A percentile compares a stretch with the other conserved stretches of the same genome.
Conservation (phyloP, 2,329 filamentous ascomycete species). For the Fusarium brevicatenulatum region DNA sequence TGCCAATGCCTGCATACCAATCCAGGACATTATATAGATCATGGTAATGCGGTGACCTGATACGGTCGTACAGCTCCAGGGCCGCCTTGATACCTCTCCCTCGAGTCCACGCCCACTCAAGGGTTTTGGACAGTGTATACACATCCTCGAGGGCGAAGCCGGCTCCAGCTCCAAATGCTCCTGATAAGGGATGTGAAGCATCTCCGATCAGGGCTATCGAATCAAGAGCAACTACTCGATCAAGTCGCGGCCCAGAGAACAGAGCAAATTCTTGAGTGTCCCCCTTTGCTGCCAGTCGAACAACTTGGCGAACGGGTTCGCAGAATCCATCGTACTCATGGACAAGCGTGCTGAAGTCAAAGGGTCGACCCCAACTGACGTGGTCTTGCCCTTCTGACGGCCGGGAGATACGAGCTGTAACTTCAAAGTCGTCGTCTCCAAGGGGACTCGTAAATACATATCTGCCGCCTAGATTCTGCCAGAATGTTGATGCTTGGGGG, state of each 20-base stretch:
- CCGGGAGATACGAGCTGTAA: conserved; percentile 41
- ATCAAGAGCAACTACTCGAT: conserved; percentile 34
- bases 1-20: conserved; percentile 32
- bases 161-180: conserved; percentile 53
- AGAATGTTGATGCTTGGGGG: conserved; percentile 45
- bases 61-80: conserved; percentile 41
- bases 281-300: conserved; percentile 43
- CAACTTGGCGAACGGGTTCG: conserved; percentile 44
- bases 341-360: conserved; percentile 34
- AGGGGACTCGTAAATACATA: conserved; percentile 50
- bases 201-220: conserved; percentile 62
- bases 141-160: conserved; percentile 52
- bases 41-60: conserved; percentile 46
- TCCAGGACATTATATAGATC: conserved; percentile 43
- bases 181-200: conserved; percentile 64
- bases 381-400: conserved; percentile 38
- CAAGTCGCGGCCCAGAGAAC: conserved; percentile 46
- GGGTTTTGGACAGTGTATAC: conserved; percentile 36
- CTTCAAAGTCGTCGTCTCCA: conserved; percentile 48
- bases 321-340: conserved; percentile 46
- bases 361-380: conserved; percentile 46
- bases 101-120: conserved; percentile 40
- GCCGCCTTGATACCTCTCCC: conserved; percentile 31
- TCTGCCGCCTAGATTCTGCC: conserved; percentile 45
- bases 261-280: conserved; percentile 45